Evolutionary conservation across 23 red algal genomes (phyloP).

Genomic region (Agarophyton chilense): DNA sequence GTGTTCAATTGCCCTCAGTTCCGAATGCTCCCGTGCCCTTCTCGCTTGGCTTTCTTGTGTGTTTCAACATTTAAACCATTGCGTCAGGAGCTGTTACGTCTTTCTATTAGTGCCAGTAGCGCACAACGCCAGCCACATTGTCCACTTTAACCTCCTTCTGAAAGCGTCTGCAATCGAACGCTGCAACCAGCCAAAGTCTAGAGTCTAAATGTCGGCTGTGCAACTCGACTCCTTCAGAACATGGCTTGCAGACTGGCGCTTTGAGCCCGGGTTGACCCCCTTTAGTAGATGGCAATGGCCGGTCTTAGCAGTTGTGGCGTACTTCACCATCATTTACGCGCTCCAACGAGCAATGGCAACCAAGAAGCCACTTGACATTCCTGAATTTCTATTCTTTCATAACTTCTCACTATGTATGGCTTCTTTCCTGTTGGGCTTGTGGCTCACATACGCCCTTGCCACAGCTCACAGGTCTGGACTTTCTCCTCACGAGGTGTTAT

Average conservation of each 20-base stretch:
- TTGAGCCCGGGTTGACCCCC: slow-evolving; percentile 70
- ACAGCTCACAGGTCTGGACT: slow-evolving; percentile 26
- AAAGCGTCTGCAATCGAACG: neutral
- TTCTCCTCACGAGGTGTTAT: slow-evolving; percentile 80
- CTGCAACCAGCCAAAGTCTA: too few relatives aligned
- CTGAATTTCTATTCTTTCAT: slow-evolving; percentile 80
- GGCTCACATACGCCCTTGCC: slow-evolving; percentile 66
- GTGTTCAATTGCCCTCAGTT: too few relatives aligned
- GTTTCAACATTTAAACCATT: neutral
- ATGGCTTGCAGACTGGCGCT: slow-evolving; percentile 66
- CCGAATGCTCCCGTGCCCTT: neutral
- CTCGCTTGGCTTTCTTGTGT: neutral
- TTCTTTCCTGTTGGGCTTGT: slow-evolving; percentile 76
- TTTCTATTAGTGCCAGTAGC: neutral
- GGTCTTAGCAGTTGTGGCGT: slow-evolving; percentile 46
- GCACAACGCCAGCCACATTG: neutral
- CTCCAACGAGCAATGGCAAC: slow-evolving; percentile 71
- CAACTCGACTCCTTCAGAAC: slow-evolving; percentile 15
- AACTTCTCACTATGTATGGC: slow-evolving; percentile 81
- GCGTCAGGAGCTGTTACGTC: neutral
- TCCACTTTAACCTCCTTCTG: neutral
- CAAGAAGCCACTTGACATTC: slow-evolving; percentile 77
- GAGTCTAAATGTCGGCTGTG: neutral
- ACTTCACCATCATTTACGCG: slow-evolving; percentile 68
- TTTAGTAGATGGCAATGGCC: slow-evolving; percentile 74